Evolutionary conservation across 2,329 filamentous ascomycete genomes (phyloP).

Genomic region (Teratosphaeriaceae sp.): DNA sequence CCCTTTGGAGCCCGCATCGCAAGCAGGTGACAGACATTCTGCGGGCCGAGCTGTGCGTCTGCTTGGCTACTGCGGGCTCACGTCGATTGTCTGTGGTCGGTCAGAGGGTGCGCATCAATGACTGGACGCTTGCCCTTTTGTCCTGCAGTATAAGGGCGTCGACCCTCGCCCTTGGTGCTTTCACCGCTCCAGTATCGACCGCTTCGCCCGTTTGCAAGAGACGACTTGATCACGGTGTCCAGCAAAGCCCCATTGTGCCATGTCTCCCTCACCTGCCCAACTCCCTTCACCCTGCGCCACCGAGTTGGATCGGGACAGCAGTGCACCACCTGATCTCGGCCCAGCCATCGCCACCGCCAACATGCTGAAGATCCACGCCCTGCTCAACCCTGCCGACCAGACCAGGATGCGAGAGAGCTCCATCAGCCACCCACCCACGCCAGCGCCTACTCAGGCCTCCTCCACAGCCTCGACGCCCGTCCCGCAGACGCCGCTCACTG

Average conservation of each 20-base stretch:
- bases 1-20: slow-evolving; percentile 14
- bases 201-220: background rate
- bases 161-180: slow-evolving; percentile 15
- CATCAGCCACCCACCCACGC: slow-evolving; percentile 20
- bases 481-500: slow-evolving; percentile 19
- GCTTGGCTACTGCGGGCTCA: slow-evolving; percentile 9
- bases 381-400: slow-evolving; percentile 33
- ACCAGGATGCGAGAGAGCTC: slow-evolving; percentile 13
- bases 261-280: slow-evolving; percentile 16
- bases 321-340: slow-evolving; percentile 10
- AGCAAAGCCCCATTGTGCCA: too few species aligned
- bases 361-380: slow-evolving; percentile 35
- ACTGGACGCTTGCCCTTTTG: slow-evolving; percentile 12
- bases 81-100: background rate
- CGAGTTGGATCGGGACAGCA: slow-evolving; percentile 9
- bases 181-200: slow-evolving; percentile 16
- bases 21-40: slow-evolving; percentile 18
- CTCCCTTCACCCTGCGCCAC: slow-evolving; percentile 16
- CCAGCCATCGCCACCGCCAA: slow-evolving; percentile 15
- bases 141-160: slow-evolving; percentile 20
- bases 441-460: slow-evolving; percentile 19
- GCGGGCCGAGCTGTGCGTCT: slow-evolving; percentile 15
- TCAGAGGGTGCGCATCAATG: slow-evolving; percentile 10
- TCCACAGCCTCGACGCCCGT: slow-evolving; percentile 17
- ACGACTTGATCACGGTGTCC: background rate